Evolutionary conservation across 805 yeast genomes (phyloP).

Genomic region (Candida xyloterini): DNA sequence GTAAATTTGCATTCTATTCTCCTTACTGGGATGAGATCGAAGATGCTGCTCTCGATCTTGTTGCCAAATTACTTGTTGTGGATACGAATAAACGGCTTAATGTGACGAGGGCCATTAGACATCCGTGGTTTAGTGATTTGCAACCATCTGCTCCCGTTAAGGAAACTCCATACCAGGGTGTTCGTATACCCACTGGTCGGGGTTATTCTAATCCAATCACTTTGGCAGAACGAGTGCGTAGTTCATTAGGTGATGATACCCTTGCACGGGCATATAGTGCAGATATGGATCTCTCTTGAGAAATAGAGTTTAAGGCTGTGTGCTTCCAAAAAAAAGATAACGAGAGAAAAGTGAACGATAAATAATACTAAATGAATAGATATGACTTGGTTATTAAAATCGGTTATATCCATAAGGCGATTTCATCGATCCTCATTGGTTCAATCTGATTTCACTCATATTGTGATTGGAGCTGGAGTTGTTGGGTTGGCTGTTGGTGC

Average conservation of each 20-base stretch:
- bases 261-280: conserved; percentile 19
- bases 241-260: conserved; percentile 24
- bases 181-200: conserved; percentile 26
- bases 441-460: conserved; percentile 15
- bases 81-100: conserved; percentile 44
- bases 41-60: conserved; percentile 64
- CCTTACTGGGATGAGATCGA: conserved; percentile 76
- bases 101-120: conserved; percentile 38
- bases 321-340: no score
- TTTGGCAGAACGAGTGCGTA: conserved; percentile 24
- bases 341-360: not conserved
- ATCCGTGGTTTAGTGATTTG: conserved; percentile 41
- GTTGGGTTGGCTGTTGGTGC: conserved; percentile 83
- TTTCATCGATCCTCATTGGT: conserved; percentile 2
- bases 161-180: conserved; percentile 4
- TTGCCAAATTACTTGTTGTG: conserved; percentile 57
- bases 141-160: not conserved
- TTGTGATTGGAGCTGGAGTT: conserved; percentile 75
- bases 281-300: conserved; percentile 11
- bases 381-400: not conserved
- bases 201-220: conserved; percentile 29
- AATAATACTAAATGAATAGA: not conserved
- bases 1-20: conserved; percentile 68
- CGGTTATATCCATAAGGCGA: not conserved
- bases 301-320: conserved; percentile 2